Evolutionary conservation across 2,329 filamentous ascomycete genomes (phyloP), one percentile per base, ranked within the genome.

Genomic region (Diplocarpon mali): DNA sequence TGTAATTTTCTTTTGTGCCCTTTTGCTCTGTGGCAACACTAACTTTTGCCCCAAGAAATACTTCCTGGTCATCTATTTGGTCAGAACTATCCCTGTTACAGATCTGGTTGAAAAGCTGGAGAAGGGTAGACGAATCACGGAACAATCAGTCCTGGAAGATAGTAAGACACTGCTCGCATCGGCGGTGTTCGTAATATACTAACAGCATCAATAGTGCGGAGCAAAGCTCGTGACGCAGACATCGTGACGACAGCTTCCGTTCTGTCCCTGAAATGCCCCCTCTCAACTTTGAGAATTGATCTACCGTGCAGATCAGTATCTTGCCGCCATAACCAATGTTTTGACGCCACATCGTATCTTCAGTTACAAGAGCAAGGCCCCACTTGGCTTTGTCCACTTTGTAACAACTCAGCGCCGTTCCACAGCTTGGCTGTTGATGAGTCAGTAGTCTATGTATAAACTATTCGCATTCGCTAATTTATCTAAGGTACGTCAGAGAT

Each of bases 331-430:
- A 85, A 92, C 20, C 87, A 94, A 60, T 98, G 92, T 62, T 98
- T 96, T 56, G 92, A 98, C 62, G 90, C 85, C 2, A 82, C 78
- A 2, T 93, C 87, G 2, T 98, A 95, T 61, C 72, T 98, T 15
- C 86, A 95, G 57, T 68, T 98, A 24, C 90, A 96, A 62, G 88
- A 96, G 62, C 92, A 98, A 67, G 90, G 87, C 0, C 92, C 92
- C 0, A 93, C 92, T 14, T 98, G 92, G 92, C 72, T 80, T n/a
- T 98, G 92, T 58, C 92, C 92, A 0, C 82, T 95, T 16, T 98
- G 92, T 68, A 90, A 83, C 64, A 93, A 89, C 59, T 66, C 76
- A 0, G 81, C 88, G 1, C 78, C 80, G 0, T 98, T 86, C 62
- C 83, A 90, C 40, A 80, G 76, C 38, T 68, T 98, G 17, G 87